Percentiles rank a stretch among this genome's conserved stretches.
These are phyloP conservation scores for Tolypocladium ovalisporum DNA, from an alignment of 2,329 filamentous ascomycete genomes.

Conservation along the genomic window DNA sequence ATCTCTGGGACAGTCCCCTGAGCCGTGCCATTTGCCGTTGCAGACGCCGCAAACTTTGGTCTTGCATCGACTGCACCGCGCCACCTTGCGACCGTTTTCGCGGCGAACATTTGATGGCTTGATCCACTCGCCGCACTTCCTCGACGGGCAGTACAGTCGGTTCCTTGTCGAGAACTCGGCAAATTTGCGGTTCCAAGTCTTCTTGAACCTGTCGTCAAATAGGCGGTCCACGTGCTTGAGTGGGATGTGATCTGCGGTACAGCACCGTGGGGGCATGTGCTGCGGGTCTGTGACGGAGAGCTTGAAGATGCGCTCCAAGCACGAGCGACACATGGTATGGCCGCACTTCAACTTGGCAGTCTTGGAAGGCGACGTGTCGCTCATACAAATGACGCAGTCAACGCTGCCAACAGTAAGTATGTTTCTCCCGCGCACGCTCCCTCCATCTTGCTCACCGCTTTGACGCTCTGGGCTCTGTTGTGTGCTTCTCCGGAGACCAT, in stretches of 20 bases:
- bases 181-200: slow-evolving; percentile 70
- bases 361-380: slow-evolving; percentile 52
- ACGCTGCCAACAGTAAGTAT: slow-evolving; percentile 34
- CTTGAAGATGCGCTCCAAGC: slow-evolving; percentile 63
- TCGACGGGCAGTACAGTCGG: slow-evolving; percentile 65
- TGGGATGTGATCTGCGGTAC: slow-evolving; percentile 60
- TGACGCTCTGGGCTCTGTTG: slow-evolving; percentile 3
- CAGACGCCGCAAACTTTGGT: slow-evolving; percentile 67
- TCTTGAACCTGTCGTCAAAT: slow-evolving; percentile 66
- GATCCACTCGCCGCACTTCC: slow-evolving; percentile 70
- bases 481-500: slow-evolving; percentile 14
- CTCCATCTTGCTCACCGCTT: not conserved
- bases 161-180: slow-evolving; percentile 64
- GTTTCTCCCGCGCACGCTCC: not conserved
- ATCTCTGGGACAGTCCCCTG: slow-evolving; percentile 59
- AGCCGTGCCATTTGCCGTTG: slow-evolving; percentile 62
- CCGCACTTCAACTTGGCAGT: slow-evolving; percentile 65
- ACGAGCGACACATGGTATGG: slow-evolving; percentile 71
- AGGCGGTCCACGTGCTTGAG: slow-evolving; percentile 65
- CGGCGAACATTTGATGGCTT: slow-evolving; percentile 57
- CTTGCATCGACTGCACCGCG: slow-evolving; percentile 59
- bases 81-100: slow-evolving; percentile 50
- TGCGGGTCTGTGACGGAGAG: slow-evolving; percentile 66
- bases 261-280: slow-evolving; percentile 81
- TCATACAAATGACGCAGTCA: slow-evolving; percentile 63